These are phyloP conservation scores for Avena eriantha DNA, from an alignment of 176 grass and related monocot species.

Conservation along the genomic window DNA sequence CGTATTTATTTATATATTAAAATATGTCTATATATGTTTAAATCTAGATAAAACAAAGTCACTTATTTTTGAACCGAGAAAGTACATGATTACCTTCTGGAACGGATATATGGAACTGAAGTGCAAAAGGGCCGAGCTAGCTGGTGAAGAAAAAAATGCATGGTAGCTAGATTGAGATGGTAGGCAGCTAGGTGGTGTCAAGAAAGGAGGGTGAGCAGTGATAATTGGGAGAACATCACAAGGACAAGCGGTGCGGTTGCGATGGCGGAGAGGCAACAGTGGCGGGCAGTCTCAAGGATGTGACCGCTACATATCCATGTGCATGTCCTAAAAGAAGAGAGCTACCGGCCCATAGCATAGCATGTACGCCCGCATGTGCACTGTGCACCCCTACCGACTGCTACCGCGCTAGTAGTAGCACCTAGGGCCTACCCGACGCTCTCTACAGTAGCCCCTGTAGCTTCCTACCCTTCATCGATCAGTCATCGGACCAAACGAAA, in stretches of 20 bases:
- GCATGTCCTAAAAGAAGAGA: conserved; percentile 36
- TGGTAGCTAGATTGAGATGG: too few relatives aligned
- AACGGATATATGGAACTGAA: not conserved
- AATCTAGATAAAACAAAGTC: too few relatives aligned
- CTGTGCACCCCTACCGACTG: conserved; percentile 8
- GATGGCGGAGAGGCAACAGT: conserved; percentile 25
- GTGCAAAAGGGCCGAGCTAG: not conserved
- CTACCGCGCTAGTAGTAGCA: not conserved
- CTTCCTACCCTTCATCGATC: not conserved
- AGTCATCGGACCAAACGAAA: not conserved
- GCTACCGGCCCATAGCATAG: conserved; percentile 9
- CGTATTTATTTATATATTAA: too few relatives aligned
- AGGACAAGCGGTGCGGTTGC: conserved; percentile 19
- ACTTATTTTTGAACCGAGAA: too few relatives aligned
- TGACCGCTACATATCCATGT: conserved; percentile 31
- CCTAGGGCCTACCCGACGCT: conserved; percentile 3
- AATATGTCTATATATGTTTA: too few relatives aligned
- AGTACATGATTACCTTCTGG: not conserved
- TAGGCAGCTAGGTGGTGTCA: conserved; percentile 5
- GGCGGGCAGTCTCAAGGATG: not conserved
- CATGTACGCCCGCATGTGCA: conserved; percentile 25
- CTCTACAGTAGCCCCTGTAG: not conserved
- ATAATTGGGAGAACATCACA: not conserved
- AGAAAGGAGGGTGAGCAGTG: conserved; percentile 11
- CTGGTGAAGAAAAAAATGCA: too few relatives aligned